These are phyloP conservation scores for Alternaria viburni DNA, from an alignment of 2,329 filamentous ascomycete genomes.

Conservation along the genomic window DNA sequence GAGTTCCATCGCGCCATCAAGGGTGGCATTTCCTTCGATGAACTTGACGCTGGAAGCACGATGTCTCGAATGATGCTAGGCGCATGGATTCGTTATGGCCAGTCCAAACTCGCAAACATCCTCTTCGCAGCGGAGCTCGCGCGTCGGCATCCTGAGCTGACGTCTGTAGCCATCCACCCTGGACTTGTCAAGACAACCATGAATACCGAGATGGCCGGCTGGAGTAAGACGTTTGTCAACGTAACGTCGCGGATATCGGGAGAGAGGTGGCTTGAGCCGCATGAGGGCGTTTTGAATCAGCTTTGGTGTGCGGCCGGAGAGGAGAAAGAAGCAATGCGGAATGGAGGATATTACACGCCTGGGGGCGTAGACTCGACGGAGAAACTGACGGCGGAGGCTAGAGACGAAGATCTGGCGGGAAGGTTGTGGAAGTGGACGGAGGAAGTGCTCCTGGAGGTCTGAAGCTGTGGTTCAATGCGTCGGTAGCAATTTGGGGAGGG, in stretches of 20 bases:
- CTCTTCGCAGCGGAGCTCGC: slow-evolving; percentile 54
- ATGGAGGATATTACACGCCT: slow-evolving; percentile 48
- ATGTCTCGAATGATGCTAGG: slow-evolving; percentile 32
- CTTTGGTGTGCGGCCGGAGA: slow-evolving; percentile 45
- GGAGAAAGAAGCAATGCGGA: slow-evolving; percentile 38
- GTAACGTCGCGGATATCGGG: slow-evolving; percentile 3
- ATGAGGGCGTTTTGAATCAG: slow-evolving; percentile 44
- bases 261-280: background rate
- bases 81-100: slow-evolving; percentile 53
- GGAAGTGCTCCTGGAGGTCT: slow-evolving; percentile 2
- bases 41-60: background rate
- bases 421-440: slow-evolving; percentile 30
- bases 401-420: slow-evolving; percentile 14
- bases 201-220: slow-evolving; percentile 26
- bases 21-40: slow-evolving; percentile 43
- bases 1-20: slow-evolving; percentile 11
- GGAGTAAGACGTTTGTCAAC: slow-evolving; percentile 19
- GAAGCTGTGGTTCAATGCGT: background rate
- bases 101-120: slow-evolving; percentile 59
- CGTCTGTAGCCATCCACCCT: slow-evolving; percentile 54
- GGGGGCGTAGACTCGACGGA: slow-evolving; percentile 20
- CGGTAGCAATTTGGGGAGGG: background rate
- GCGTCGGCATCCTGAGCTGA: slow-evolving; percentile 53
- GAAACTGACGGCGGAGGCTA: slow-evolving; percentile 13
- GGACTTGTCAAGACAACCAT: slow-evolving; percentile 56